Evolutionary conservation across 1,284 basidiomycete genomes (phyloP), one percentile per base, ranked within the genome.

Genomic region (Cutaneotrichosporon cutaneum): DNA sequence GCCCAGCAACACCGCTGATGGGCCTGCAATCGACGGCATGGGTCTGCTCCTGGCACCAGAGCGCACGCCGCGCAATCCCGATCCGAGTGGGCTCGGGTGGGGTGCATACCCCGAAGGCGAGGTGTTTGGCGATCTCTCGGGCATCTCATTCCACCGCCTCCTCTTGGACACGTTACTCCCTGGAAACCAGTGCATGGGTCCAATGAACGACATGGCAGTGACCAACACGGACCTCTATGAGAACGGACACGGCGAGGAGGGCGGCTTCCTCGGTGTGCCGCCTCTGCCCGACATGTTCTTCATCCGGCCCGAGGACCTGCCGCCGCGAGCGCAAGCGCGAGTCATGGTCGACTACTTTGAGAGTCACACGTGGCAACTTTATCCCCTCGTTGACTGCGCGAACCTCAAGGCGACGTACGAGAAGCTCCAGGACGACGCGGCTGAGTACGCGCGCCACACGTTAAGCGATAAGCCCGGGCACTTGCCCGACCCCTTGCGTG

Each of bases 81-180:
- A 30, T 1, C 3, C 7, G 14, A 13, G 24, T 3, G 48, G 27
- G 2, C 55, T 44, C 2, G 48, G 14, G 1, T 51, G 48, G 48
- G 52, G 42, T 9, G 50, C 27, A 2, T 14, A 52, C 1, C 51
- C 58, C 2, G 63, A 58, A 30, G 47, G 35, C 18, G 67, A 68
- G 44, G 56, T 66, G 4, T 68, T 66, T 53, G 67, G 67, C 10
- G 54, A 57, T 4, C 60, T 55, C 14, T 68, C 67, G 13, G 67
- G 67, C 24, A 60, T 66, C 44, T 58, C 59, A 2, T 68, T 68
- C 54, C 67, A 68, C 50, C 57, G 48, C 18, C 36, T 68, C 26
- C 64, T 68, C 9, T 57, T 68, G 21, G 60, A 66, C 47, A 60
- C 60, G 2, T 54, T 68, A 3, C 58, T 68, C 4, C 67, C 67